Conservation (phyloP, 1,284 basidiomycete species). For the Laetiporus sulphureus region DNA sequence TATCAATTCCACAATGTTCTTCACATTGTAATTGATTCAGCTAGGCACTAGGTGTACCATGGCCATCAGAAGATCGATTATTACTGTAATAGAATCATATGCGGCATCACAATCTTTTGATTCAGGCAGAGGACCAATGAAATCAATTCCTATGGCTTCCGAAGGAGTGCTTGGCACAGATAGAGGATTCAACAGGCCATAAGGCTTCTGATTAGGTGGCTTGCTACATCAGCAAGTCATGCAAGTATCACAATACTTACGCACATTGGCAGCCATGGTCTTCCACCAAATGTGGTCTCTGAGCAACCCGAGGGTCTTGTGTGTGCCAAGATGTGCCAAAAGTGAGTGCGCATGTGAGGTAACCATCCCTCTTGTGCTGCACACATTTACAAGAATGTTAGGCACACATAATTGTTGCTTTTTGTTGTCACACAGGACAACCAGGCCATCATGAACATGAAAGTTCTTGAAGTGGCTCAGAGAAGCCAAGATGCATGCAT, state of each 20-base stretch:
- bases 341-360: slow-evolving; percentile 25
- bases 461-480: slow-evolving; percentile 15
- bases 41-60: slow-evolving; percentile 25
- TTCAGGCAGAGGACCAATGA: slow-evolving; percentile 29
- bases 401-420: slow-evolving; percentile 19
- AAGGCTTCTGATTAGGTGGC: slow-evolving; percentile 16
- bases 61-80: slow-evolving; percentile 27
- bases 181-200: slow-evolving; percentile 20
- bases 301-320: slow-evolving; percentile 22
- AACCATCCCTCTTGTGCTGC: slow-evolving; percentile 18
- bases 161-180: slow-evolving; percentile 20
- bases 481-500: slow-evolving; percentile 5
- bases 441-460: slow-evolving; percentile 10
- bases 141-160: slow-evolving; percentile 29
- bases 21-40: slow-evolving; percentile 22
- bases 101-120: slow-evolving; percentile 21
- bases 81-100: slow-evolving; percentile 15
- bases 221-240: slow-evolving; percentile 20
- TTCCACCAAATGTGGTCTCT: slow-evolving; percentile 27
- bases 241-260: slow-evolving; percentile 21
- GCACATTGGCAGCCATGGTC: slow-evolving; percentile 16
- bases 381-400: slow-evolving; percentile 12
- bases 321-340: slow-evolving; percentile 21
- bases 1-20: slow-evolving; percentile 31
- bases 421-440: slow-evolving; percentile 11